Base-by-base conservation (phyloP, 176 grass and related monocot genomes). In the Triticum aestivum region DNA sequence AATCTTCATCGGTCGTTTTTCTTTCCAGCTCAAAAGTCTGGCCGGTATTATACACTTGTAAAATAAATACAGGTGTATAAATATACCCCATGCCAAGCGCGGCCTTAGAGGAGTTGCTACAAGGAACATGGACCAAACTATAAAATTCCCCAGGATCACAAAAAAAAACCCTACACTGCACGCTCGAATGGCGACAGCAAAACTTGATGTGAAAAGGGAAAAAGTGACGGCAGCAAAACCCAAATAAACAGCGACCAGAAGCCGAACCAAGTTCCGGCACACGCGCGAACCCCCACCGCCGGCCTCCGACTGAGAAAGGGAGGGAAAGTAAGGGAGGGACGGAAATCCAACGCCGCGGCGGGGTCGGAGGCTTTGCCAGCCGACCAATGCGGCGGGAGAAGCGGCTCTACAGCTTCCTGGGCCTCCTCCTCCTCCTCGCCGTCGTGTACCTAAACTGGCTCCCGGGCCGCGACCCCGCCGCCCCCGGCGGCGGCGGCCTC, bases 381-480 rank as follows among this genome's bases (percentile, higher is more conserved):
- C 20, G 23, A 83, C 51, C 83, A 82, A 90, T 90, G 88, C 65
- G 37, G 88, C 86, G 67, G 76, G 89, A 80, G 80, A 87, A 88
- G 81, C 87, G 88, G 12, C 32, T 97, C 12, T 86, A 91, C 89
- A 84, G 90, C 73, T 23, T 97, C 11, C 84, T 94, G 37, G 95
- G 95, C 75, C 11, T 94, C 30, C 69, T 92, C 58, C 89, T 97
- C 78, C 92, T 97, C 39, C 52, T 94, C 34, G 34, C 89, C 39
- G 65, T 97, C 58, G 64, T 62, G 42, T 97, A 97, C 87, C 86
- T 92, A 65, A 94, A 8, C 77, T 93, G 81, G 80, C 39, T 86
- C 87, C 82, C 89, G 4, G 66, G 33, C 34, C 59, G 21, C 84
- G 65, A 56, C 12, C 71, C 59, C 63, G 59, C 56, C 30, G 33